A percentile compares a stretch with the other conserved stretches of the same genome.
Conservation (phyloP, 768 basidiomycete species). For the Tubosaeta sp. region DNA sequence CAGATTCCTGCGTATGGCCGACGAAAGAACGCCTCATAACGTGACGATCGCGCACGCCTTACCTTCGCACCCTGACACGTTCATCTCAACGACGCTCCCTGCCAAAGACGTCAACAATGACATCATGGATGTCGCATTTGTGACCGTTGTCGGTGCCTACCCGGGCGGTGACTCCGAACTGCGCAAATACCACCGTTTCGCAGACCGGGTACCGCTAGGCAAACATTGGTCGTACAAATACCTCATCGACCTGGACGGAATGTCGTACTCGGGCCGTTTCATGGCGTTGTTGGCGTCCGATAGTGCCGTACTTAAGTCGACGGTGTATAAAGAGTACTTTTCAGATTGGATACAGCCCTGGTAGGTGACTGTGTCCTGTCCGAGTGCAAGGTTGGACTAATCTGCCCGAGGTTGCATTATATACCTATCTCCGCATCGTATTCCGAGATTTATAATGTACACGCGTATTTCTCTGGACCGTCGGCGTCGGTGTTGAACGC, state of each 20-base stretch:
- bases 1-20: conserved; percentile 76
- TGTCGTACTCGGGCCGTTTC: conserved; percentile 91
- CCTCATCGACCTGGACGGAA: conserved; percentile 87
- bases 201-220: conserved; percentile 73
- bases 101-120: conserved; percentile 62
- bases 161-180: conserved; percentile 71
- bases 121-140: conserved; percentile 86
- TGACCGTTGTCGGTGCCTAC: conserved; percentile 70
- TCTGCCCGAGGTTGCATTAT: conserved; percentile 73
- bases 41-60: conserved; percentile 68
- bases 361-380: conserved; percentile 32
- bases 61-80: conserved; percentile 52
- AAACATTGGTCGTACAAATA: conserved; percentile 93
- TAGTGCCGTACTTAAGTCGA: conserved; percentile 85
- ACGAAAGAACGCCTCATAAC: conserved; percentile 42
- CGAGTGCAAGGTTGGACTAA: too few relatives aligned
- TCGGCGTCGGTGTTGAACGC: conserved; percentile 52
- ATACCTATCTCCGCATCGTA: conserved; percentile 88
- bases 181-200: conserved; percentile 60
- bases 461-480: conserved; percentile 89
- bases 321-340: conserved; percentile 88
- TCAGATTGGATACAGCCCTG: conserved; percentile 92
- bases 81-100: conserved; percentile 59
- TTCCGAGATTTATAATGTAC: conserved; percentile 89
- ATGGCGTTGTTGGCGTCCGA: conserved; percentile 82